A percentile compares a stretch with the other conserved stretches of the same genome.
Conservation (phyloP, 1,284 basidiomycete genomes). For the Ganoderma multipileum region DNA sequence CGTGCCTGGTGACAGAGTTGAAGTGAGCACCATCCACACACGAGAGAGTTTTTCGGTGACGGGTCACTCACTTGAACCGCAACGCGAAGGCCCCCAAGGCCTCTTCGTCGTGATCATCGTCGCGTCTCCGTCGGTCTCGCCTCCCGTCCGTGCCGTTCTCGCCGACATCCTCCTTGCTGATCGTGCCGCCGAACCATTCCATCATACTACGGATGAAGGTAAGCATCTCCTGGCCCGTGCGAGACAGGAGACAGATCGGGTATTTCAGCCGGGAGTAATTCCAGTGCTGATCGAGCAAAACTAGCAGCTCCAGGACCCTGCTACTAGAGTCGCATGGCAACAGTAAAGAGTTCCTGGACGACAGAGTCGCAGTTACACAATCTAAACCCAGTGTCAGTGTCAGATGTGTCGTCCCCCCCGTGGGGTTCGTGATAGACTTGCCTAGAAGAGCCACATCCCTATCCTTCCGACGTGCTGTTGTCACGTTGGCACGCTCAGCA, state of each 20-base stretch:
- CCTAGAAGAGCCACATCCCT: slow-evolving; percentile 90
- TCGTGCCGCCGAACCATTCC: slow-evolving; percentile 97
- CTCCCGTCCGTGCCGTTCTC: slow-evolving; percentile 65
- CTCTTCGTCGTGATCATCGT: slow-evolving; percentile 76
- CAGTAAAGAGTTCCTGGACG: slow-evolving; percentile 81
- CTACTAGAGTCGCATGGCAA: slow-evolving; percentile 95
- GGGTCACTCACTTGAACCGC: slow-evolving; percentile 66
- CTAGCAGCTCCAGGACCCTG: slow-evolving; percentile 91
- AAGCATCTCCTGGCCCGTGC: slow-evolving; percentile 93
- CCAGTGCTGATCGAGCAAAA: slow-evolving; percentile 98
- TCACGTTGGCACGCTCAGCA: slow-evolving; percentile 82
- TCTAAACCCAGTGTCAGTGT: slow-evolving; percentile 51
- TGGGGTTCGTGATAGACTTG: slow-evolving; percentile 42
- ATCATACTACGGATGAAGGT: slow-evolving; percentile 97
- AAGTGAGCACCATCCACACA: slow-evolving; percentile 1
- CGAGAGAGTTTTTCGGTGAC: background rate
- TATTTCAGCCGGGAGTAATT: slow-evolving; percentile 81
- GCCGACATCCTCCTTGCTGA: slow-evolving; percentile 88
- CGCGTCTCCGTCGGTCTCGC: slow-evolving; percentile 63
- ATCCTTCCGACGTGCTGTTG: slow-evolving; percentile 90
- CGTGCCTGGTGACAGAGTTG: slow-evolving; percentile 58
- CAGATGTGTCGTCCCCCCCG: background rate
- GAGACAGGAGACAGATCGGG: slow-evolving; percentile 92
- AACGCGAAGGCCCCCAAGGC: slow-evolving; percentile 79
- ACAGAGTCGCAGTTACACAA: slow-evolving; percentile 84